Base-by-base conservation (phyloP, 495 filamentous ascomycete species). In the Polyplosphaeria fusca region DNA sequence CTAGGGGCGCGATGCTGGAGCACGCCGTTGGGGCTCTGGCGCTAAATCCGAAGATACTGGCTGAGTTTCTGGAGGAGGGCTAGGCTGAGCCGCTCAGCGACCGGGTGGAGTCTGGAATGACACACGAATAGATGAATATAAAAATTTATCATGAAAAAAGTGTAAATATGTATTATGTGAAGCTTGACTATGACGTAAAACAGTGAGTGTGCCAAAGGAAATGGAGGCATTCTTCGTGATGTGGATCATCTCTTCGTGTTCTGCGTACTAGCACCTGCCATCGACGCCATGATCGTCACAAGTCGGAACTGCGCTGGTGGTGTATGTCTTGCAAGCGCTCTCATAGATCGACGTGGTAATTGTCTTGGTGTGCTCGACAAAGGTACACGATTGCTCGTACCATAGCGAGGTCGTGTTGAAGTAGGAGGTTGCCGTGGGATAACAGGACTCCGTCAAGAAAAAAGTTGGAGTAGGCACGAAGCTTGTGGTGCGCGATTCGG, bases 401-500 rank as follows among this genome's bases (percentile, higher is more conserved):
- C 42, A 46, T 11, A 46, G 42, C 12, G 42, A 46, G 3, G 42
- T 46, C 16, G 42, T 46, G 4, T 16, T 46, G 42, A 22, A 46
- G 22, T 23, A 16, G 23, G 26, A 22, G 3, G 42, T 46, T 7
- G 42, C 42, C 3, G 42, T 46, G 7, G 42, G 42, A 25, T 23
- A 46, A 23, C 42, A 46, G 7, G 42, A 16, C 23, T n/a, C 16
- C 7, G 42, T 46, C 20, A 23, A 16, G 42, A 46, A 46, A 23
- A 46, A 46, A 4, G 42, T 19, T 23, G 42, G 42, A 16, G 42
- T 46, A 9, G 42, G 22, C n/a, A 46, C 23, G 42, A 46, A 46
- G 22, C n/a, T 24, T 9, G 42, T 46, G 18, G 20, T 46, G 3
- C 18, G 12, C n/a, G 23, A 24, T 3, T 46, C 42, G 9, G 42